Base-by-base conservation (phyloP, 352 stramenopile genomes). In the Globisporangium barbulae region DNA sequence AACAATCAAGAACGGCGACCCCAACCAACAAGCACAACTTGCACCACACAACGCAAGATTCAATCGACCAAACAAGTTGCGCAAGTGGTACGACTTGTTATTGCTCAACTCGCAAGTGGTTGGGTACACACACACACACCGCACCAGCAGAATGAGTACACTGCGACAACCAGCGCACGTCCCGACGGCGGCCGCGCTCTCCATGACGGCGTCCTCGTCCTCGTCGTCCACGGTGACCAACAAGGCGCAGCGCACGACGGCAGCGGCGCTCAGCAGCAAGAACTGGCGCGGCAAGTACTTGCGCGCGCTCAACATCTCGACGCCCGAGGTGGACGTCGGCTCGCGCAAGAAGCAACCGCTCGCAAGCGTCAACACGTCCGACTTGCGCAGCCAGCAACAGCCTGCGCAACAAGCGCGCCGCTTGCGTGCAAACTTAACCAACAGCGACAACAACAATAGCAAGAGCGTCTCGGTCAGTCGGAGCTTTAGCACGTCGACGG, bases 241-340 rank as follows among this genome's bases (percentile, higher is more conserved):
- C 42, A 55, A 55, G 25, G 30, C 49, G 47, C 47, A 53, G 47
- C 47, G 21, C 22, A 53, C 28, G 9, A 30, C 35, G 15, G 17
- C 35, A 17, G 35, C 45, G 47, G 25, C 58, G 35, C 22, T 48
- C 53, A 48, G 21, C 53, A 53, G 62, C 48, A 79, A 88, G 70
- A 89, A 85, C 65, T 92, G 83, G 83, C 75, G 83, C 25, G 81
- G 76, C 53, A 92, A 89, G 69, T 92, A 92, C 65, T 67, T 92
- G 33, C 81, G 76, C 57, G 81, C 81, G n/a, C 72, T 92, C 21
- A 90, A 92, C 59, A 90, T 92, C 58, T 84, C 77, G 59, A 73
- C 77, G 35, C 73, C 75, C 15, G 81, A 91, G 10, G 45, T 67
- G 17, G 47, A 69, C 30, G 67, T 54, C 35, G 58, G 57, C 22